phyloP scores from a whole-genome alignment of 2,329 filamentous ascomycete genomes.

The Cryoendolithus antarcticus region DNA sequence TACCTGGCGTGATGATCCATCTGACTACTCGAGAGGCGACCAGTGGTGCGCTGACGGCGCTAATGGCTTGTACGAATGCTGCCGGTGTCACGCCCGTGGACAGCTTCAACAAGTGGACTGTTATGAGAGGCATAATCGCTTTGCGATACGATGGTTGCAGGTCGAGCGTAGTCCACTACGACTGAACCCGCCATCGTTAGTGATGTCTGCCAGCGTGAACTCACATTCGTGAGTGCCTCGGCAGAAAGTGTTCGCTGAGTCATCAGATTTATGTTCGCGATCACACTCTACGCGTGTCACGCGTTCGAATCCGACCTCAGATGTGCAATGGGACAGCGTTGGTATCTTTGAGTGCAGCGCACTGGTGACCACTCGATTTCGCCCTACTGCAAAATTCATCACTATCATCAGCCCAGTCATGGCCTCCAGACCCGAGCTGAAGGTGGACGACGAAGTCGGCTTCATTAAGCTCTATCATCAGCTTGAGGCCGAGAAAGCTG shows the following conservation, averaged over 20 bases:
- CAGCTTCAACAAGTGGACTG: slow-evolving; percentile 35
- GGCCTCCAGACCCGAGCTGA: slow-evolving; percentile 45
- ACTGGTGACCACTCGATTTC: neutral
- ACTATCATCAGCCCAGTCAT: slow-evolving; percentile 21
- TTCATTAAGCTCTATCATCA: slow-evolving; percentile 95
- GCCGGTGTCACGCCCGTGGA: slow-evolving; percentile 19
- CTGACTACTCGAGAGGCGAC: slow-evolving; percentile 32
- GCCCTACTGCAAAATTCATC: neutral
- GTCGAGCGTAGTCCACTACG: too few relatives aligned
- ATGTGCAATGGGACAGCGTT: too few relatives aligned
- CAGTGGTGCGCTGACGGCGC: slow-evolving; percentile 26
- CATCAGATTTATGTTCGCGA: too few relatives aligned
- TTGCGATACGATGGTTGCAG: too few relatives aligned
- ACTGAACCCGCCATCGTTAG: too few relatives aligned
- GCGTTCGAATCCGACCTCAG: too few relatives aligned
- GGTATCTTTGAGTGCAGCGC: too few relatives aligned
- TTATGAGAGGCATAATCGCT: slow-evolving; percentile 35
- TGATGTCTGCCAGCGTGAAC: too few relatives aligned
- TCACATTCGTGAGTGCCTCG: too few relatives aligned
- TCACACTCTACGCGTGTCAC: too few relatives aligned
- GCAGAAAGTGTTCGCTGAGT: too few relatives aligned
- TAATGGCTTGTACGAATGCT: slow-evolving; percentile 30
- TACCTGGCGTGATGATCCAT: slow-evolving; percentile 38
- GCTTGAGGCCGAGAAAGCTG: slow-evolving; percentile 57
- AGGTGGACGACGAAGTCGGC: slow-evolving; percentile 87